Conservation (phyloP, 2,329 filamentous ascomycete genomes). For the Colletotrichum sp. region DNA sequence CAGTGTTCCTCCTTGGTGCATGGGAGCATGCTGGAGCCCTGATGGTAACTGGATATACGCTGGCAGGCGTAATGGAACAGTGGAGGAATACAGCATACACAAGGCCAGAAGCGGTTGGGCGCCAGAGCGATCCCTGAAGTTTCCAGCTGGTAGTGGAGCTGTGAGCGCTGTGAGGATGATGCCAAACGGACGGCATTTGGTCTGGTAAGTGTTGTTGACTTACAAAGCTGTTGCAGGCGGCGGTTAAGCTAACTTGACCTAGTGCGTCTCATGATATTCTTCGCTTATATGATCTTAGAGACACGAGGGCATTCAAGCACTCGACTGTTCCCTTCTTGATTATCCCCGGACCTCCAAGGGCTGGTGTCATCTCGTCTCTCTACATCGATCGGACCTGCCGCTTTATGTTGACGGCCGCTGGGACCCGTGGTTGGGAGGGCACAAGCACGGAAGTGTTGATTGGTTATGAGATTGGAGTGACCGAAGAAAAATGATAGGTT, state of each 20-base stretch:
- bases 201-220: conserved; percentile 59
- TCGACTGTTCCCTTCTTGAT: conserved; percentile 94
- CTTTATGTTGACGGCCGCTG: conserved; percentile 91
- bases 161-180: conserved; percentile 89
- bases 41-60: conserved; percentile 96
- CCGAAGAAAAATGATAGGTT: conserved; percentile 9
- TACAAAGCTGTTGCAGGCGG: background rate
- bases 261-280: conserved; percentile 94
- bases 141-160: conserved; percentile 86
- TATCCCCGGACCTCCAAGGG: conserved; percentile 82
- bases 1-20: conserved; percentile 92
- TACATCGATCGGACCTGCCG: conserved; percentile 87
- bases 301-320: conserved; percentile 69
- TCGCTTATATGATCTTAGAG: conserved; percentile 85
- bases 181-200: conserved; percentile 89
- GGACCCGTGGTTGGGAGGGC: conserved; percentile 95
- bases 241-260: background rate
- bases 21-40: conserved; percentile 95
- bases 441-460: conserved; percentile 87
- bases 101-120: conserved; percentile 71
- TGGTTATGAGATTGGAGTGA: conserved; percentile 82
- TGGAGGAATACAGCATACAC: conserved; percentile 92
- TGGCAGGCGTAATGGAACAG: conserved; percentile 86
- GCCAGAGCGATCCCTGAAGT: conserved; percentile 81
- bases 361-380: conserved; percentile 85